Evolutionary conservation across 202 grass and related monocot species (phyloP), one percentile per base, ranked within the genome.

Genomic region (Saccharum hybrid): DNA sequence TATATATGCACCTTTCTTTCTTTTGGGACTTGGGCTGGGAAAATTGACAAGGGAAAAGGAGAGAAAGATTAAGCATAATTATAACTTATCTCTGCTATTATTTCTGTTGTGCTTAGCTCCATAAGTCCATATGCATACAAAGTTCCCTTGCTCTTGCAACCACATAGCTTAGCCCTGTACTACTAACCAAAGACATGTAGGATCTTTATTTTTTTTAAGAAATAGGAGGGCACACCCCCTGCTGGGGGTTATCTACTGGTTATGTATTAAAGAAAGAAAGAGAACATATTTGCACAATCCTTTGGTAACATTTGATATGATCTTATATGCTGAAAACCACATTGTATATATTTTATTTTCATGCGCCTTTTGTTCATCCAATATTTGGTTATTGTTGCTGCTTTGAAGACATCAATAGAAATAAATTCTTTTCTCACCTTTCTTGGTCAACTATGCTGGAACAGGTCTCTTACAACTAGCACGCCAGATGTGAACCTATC

Each of bases 401-500:
- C 49, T 83, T 23, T 67, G 48, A 21, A 68, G 38, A 60, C 8
- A 75, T 39, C 31, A 8, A 71, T 9, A 36, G 12, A 79, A 40
- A 41, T 22, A 34, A 13, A 39, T 86, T 81, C 30, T 81, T 71
- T 48, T 76, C 82, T 90, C 19, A 88, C 52, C 2, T 77, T 10
- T 9, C 6, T 73, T 72, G 37, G 4, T 85, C 48, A 54, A 82
- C 40, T 67, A 14, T 78, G 56, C 7, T 80, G 69, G 59, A 54
- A 68, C 85, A 91, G 85, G 77, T 85, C 82, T 66, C n/a, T 34
- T 66, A 66, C 72, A 80, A 42, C 81, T 68, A 85, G 78, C 86
- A 85, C 82, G 52, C 49, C 82, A 78, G 85, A 84, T 88, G 72
- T 11, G 1, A 84, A 66, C 61, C 85, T 78, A 73, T 91, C 89